Percentiles rank a stretch among this genome's conserved stretches.
Conservation (phyloP, 495 filamentous ascomycete genomes). For the Penicillium silybi region DNA sequence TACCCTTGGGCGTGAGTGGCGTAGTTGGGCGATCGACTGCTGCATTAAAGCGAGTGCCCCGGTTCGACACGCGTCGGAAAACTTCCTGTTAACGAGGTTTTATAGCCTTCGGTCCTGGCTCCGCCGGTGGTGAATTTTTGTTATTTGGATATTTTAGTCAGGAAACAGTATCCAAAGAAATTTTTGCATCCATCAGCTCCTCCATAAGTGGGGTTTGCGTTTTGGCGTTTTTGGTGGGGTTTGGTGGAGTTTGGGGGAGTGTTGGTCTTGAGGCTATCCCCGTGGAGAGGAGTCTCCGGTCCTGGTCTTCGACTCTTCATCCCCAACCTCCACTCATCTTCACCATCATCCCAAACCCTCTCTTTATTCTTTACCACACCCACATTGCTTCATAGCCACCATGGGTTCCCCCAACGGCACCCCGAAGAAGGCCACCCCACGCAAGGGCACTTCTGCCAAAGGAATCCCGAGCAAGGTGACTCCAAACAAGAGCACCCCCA, state of each 20-base stretch:
- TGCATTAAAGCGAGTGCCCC: not conserved
- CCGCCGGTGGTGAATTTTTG: too few species aligned
- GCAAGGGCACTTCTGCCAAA: not conserved
- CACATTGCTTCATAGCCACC: not conserved
- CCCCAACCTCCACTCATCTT: too few species aligned
- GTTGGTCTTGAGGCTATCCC: not conserved
- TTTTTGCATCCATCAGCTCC: too few species aligned
- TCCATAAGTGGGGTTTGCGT: too few species aligned
- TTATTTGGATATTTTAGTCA: too few species aligned
- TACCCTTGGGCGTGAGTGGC: not conserved
- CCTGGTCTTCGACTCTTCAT: not conserved
- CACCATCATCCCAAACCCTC: not conserved
- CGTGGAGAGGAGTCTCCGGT: too few species aligned
- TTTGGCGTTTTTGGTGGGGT: not conserved
- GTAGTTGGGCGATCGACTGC: not conserved
- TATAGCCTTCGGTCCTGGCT: too few species aligned
- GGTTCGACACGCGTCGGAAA: too few species aligned
- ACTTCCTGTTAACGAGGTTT: too few species aligned
- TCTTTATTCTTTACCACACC: not conserved
- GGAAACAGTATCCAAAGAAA: too few species aligned
- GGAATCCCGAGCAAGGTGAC: not conserved
- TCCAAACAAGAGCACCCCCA: not conserved
- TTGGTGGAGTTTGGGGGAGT: not conserved
- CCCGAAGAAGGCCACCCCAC: too few species aligned
- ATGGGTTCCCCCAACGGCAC: not conserved